These are phyloP conservation scores for Phytophthora citricola DNA, from an alignment of 352 stramenopile genomes.

Conservation along the genomic window DNA sequence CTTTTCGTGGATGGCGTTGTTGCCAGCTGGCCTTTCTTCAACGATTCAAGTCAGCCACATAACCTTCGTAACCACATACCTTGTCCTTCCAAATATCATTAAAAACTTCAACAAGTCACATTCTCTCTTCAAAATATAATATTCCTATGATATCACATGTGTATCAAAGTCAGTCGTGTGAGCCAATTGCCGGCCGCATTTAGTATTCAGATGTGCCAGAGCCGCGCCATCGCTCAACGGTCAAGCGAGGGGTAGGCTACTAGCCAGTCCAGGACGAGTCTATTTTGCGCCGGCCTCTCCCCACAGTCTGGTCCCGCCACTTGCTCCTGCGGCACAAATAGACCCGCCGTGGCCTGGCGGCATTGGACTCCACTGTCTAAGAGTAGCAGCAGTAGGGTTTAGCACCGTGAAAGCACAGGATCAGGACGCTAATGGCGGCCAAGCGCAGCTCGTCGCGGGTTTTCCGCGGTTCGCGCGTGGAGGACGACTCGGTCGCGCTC, in stretches of 20 bases:
- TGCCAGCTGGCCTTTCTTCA: slow-evolving; percentile 8
- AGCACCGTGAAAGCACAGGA: background rate
- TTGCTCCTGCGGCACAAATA: slow-evolving; percentile 20
- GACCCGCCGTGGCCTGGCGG: slow-evolving; percentile 8
- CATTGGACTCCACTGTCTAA: slow-evolving; percentile 5
- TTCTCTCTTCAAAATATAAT: background rate
- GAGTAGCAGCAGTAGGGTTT: background rate
- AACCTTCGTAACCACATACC: background rate
- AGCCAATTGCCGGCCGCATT: slow-evolving; percentile 11
- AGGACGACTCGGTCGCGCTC: slow-evolving; percentile 54
- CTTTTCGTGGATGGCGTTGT: slow-evolving; percentile 9
- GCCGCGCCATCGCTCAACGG: slow-evolving; percentile 3
- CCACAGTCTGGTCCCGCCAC: slow-evolving; percentile 9
- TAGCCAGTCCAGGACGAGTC: slow-evolving; percentile 18
- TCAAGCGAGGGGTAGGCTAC: slow-evolving; percentile 2
- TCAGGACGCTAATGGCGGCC: slow-evolving; percentile 26
- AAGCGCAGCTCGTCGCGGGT: slow-evolving; percentile 48
- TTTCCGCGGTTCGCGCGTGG: slow-evolving; percentile 59
- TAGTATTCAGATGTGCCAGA: background rate
- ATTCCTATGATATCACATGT: background rate
- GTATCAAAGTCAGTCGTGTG: background rate
- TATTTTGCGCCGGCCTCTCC: slow-evolving; percentile 29
- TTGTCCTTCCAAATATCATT: background rate
- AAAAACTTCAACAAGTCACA: background rate
- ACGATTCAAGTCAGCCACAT: background rate